A percentile compares a stretch with the other conserved stretches of the same genome.
phyloP scores from a whole-genome alignment of 1,284 basidiomycete species.

The Cutaneotrichosporon spelunceum region DNA sequence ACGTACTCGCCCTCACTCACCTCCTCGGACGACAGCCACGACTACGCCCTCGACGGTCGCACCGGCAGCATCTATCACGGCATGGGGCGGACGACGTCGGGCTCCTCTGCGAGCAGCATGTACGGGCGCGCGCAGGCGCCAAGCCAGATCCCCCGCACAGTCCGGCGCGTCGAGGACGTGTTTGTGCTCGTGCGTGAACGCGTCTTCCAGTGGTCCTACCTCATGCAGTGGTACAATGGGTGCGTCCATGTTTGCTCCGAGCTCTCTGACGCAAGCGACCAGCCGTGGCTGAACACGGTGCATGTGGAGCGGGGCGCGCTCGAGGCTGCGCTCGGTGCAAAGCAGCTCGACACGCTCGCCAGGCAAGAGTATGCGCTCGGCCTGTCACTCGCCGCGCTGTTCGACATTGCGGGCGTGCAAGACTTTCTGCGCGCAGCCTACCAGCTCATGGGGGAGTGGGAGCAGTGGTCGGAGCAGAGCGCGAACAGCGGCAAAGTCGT shows the following conservation, averaged over 20 bases:
- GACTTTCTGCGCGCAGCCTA: slow-evolving; percentile 52
- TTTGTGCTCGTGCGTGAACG: slow-evolving; percentile 40
- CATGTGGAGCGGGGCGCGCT: slow-evolving; percentile 38
- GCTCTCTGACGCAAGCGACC: slow-evolving; percentile 30
- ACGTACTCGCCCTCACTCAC: slow-evolving; percentile 23
- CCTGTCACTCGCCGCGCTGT: slow-evolving; percentile 50
- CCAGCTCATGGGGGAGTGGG: slow-evolving; percentile 54
- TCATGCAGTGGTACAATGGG: slow-evolving; percentile 50
- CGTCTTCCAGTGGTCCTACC: slow-evolving; percentile 44
- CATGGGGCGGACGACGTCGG: slow-evolving; percentile 7
- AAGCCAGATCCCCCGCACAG: slow-evolving; percentile 8
- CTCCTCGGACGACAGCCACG: slow-evolving; percentile 22
- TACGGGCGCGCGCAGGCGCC: slow-evolving; percentile 16
- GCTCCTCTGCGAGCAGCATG: slow-evolving; percentile 13
- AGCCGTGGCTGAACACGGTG: slow-evolving; percentile 51
- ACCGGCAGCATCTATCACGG: slow-evolving; percentile 5
- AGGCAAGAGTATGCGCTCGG: slow-evolving; percentile 52
- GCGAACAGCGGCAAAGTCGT: slow-evolving; percentile 41
- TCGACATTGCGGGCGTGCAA: slow-evolving; percentile 48
- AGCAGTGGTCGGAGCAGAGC: slow-evolving; percentile 47
- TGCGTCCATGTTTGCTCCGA: slow-evolving; percentile 28
- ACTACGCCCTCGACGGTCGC: not conserved
- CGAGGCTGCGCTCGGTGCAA: slow-evolving; percentile 40
- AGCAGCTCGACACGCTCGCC: slow-evolving; percentile 42
- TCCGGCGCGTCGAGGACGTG: slow-evolving; percentile 42